Conservation (phyloP, 192 early-diverging fungal species). For the Coemansia sp. region DNA sequence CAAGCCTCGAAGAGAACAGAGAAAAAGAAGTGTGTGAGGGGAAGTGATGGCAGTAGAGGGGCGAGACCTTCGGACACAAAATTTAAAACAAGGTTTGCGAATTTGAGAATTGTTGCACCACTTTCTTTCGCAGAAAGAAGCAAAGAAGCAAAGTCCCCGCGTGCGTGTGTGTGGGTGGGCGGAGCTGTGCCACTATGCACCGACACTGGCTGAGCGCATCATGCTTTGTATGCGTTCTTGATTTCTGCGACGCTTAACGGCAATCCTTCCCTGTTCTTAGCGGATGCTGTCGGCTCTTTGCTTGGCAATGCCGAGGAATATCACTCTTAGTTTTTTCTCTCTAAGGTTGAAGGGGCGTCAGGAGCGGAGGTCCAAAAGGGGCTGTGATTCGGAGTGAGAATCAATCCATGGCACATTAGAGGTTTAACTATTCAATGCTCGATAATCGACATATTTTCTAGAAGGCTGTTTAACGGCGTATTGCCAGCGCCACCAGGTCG, state of each 20-base stretch:
- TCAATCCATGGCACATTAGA: background rate
- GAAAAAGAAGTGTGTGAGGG: background rate
- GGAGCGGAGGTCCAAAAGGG: background rate
- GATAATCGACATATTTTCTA: slow-evolving; percentile 15
- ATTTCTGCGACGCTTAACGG: background rate
- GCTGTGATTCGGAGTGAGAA: background rate
- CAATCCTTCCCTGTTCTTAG: background rate
- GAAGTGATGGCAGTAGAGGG: background rate
- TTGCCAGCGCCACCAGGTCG: slow-evolving; percentile 2
- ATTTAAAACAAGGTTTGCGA: background rate
- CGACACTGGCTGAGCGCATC: background rate
- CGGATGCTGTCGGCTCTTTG: background rate
- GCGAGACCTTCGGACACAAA: background rate
- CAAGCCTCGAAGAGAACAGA: background rate
- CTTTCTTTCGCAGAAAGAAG: background rate
- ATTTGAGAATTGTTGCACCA: background rate
- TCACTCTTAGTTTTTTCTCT: background rate
- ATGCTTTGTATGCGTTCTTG: background rate
- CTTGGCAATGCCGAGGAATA: background rate
- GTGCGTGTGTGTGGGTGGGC: background rate
- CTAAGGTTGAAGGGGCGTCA: background rate
- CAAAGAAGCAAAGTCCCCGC: background rate
- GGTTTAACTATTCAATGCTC: slow-evolving; percentile 10
- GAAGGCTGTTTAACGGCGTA: slow-evolving; percentile 4
- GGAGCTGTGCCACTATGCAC: background rate